Base-by-base conservation (phyloP, 257 asterid genomes). In the Parsonsia alboflavescens region DNA sequence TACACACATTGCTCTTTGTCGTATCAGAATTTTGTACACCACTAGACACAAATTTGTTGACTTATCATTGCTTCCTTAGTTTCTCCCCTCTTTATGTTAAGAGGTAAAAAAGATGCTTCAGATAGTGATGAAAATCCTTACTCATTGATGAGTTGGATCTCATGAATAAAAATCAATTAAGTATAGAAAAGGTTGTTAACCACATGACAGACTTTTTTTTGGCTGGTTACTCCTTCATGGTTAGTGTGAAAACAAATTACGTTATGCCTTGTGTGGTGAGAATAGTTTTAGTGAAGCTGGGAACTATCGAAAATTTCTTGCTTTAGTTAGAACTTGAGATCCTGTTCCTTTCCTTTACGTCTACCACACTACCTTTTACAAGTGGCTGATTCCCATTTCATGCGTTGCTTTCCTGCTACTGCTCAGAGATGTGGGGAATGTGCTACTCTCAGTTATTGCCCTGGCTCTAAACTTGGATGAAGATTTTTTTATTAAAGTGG, bases 381-480 rank as follows among this genome's bases (percentile, higher is more conserved):
- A 54, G 28, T 50, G 45, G 10, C 46, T 67, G 8, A 69, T 70
- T 63, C 62, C 52, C 46, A 62, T 49, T 26, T 48, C 58, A 67
- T 13, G 33, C 3, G 41, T 24, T 22, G 59, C 79, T 74, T 77
- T 62, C n/a, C 71, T 65, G 79, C 42, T 56, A 28, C 73, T 77
- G 59, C 65, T 73, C 80, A 88, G 93, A 77, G 73, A 77, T 76
- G 87, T 85, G 39, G 91, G 87, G 70, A 82, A 75, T 70, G 79
- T 78, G 65, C 80, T 88, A 50, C 24, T 80, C 61, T 80, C 86
- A 36, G 45, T 82, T 68, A 26, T 88, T 75, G 87, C 93, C 30
- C 65, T 85, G 85, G 88, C 93, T 68, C 73, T 88, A 73, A 76
- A 85, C 82, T 79, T 88, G 71, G 88, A 83, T 33, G 82, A 88